Conservation (phyloP, 2,329 filamentous ascomycete species). For the Sarocladium oryzae region DNA sequence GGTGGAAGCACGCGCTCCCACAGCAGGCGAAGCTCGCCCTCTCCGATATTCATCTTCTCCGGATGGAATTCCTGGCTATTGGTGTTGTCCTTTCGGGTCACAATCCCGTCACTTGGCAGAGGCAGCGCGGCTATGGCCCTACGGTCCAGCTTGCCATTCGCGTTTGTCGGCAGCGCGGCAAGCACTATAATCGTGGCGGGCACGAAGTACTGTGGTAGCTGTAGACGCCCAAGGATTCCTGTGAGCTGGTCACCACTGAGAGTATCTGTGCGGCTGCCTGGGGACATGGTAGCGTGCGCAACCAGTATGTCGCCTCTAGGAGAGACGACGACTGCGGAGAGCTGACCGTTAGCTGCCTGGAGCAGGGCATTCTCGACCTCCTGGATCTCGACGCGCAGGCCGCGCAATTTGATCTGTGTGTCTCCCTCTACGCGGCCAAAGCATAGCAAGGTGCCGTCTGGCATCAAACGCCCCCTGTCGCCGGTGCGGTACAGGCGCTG, state of each 20-base stretch:
- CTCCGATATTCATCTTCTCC: conserved; percentile 10
- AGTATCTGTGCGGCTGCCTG: neutral
- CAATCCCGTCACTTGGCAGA: conserved; percentile 11
- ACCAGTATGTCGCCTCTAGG: conserved; percentile 10
- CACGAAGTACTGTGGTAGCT: conserved; percentile 20
- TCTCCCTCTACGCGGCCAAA: too few relatives aligned
- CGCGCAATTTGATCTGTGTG: too few relatives aligned
- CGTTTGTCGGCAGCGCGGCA: conserved; percentile 18
- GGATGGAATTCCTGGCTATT: neutral
- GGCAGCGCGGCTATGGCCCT: conserved; percentile 15
- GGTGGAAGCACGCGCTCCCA: conserved; percentile 15
- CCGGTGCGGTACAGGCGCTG: too few relatives aligned
- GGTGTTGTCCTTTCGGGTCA: neutral
- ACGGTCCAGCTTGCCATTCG: conserved; percentile 21
- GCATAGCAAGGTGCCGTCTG: too few relatives aligned
- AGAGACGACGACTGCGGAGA: conserved; percentile 10
- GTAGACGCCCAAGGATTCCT: neutral
- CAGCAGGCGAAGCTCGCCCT: conserved; percentile 13
- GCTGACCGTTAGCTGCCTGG: neutral
- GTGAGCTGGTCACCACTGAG: conserved; percentile 11
- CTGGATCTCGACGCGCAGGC: too few relatives aligned
- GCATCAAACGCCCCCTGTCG: too few relatives aligned
- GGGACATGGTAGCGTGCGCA: conserved; percentile 11
- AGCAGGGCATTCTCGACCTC: too few relatives aligned
- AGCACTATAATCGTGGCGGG: conserved; percentile 19